These are phyloP conservation scores for Amoebophrya sp. DNA, from an alignment of 169 alveolate genomes.

Conservation along the genomic window DNA sequence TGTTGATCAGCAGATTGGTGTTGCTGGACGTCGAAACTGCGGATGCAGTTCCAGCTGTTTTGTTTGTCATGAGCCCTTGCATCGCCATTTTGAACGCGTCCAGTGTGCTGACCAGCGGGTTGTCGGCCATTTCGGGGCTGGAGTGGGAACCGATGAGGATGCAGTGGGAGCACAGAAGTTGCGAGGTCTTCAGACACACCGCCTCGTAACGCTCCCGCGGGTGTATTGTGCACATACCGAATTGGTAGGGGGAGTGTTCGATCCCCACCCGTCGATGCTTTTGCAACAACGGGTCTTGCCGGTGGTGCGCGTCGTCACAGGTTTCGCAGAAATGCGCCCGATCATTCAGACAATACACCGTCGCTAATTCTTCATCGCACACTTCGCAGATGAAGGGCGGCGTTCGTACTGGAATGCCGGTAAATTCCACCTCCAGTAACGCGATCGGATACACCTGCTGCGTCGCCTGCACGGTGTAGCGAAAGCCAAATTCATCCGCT, in stretches of 20 bases:
- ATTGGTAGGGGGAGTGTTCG: conserved; percentile 52
- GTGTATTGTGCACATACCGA: conserved; percentile 52
- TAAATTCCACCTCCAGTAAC: neutral
- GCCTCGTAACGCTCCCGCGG: conserved; percentile 50
- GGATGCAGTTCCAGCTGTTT: too few relatives aligned
- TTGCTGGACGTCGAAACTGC: too few relatives aligned
- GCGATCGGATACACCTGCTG: neutral
- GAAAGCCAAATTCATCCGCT: neutral
- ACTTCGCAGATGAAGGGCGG: conserved; percentile 42
- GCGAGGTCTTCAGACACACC: conserved; percentile 49
- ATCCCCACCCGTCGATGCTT: conserved; percentile 51
- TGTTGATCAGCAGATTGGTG: neutral
- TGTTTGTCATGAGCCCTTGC: neutral
- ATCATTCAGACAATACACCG: conserved; percentile 48
- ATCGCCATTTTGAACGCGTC: neutral
- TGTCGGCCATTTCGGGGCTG: neutral
- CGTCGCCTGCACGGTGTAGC: neutral
- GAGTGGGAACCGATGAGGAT: conserved; percentile 50
- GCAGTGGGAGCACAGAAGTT: conserved; percentile 51
- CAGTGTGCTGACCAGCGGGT: neutral
- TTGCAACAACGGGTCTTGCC: conserved; percentile 40
- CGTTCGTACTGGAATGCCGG: neutral
- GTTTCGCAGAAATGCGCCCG: conserved; percentile 51
- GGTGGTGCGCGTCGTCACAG: conserved; percentile 51
- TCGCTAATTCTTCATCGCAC: conserved; percentile 43